These are phyloP conservation scores for Hypoxylon sp. DNA, from an alignment of 2,329 filamentous ascomycete species.

Conservation along the genomic window DNA sequence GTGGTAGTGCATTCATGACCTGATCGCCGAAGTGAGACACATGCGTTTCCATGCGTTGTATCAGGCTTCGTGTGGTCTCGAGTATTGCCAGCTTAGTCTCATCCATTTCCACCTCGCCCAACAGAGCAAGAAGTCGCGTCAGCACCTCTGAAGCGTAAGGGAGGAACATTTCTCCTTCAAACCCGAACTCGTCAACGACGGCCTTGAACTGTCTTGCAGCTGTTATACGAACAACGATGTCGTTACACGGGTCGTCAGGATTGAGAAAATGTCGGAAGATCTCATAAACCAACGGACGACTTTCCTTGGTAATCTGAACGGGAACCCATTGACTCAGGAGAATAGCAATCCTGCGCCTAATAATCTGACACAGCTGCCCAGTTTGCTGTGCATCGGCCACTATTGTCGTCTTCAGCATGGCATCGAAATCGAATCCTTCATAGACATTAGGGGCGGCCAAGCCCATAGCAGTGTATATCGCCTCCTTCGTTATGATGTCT, in stretches of 20 bases:
- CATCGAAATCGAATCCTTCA: slow-evolving; percentile 83
- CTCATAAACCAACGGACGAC: slow-evolving; percentile 81
- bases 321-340: slow-evolving; percentile 90
- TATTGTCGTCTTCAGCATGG: slow-evolving; percentile 79
- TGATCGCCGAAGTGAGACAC: slow-evolving; percentile 78
- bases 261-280: slow-evolving; percentile 90
- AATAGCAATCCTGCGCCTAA: slow-evolving; percentile 89
- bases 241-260: slow-evolving; percentile 81
- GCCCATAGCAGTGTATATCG: slow-evolving; percentile 92
- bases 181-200: slow-evolving; percentile 87
- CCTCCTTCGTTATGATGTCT: slow-evolving; percentile 88
- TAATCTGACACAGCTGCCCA: slow-evolving; percentile 76
- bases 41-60: slow-evolving; percentile 82
- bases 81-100: slow-evolving; percentile 93
- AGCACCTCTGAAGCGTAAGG: slow-evolving; percentile 82
- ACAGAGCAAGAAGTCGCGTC: slow-evolving; percentile 78
- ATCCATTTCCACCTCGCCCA: slow-evolving; percentile 81
- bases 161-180: slow-evolving; percentile 77
- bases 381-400: slow-evolving; percentile 79
- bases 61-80: slow-evolving; percentile 84
- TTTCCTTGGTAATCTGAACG: slow-evolving; percentile 76
- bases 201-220: slow-evolving; percentile 85
- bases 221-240: slow-evolving; percentile 91
- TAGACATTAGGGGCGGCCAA: slow-evolving; percentile 82
- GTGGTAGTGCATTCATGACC: slow-evolving; percentile 83